These are phyloP conservation scores for Lecanosticta acicola DNA, from an alignment of 2,329 filamentous ascomycete species.

Conservation along the genomic window DNA sequence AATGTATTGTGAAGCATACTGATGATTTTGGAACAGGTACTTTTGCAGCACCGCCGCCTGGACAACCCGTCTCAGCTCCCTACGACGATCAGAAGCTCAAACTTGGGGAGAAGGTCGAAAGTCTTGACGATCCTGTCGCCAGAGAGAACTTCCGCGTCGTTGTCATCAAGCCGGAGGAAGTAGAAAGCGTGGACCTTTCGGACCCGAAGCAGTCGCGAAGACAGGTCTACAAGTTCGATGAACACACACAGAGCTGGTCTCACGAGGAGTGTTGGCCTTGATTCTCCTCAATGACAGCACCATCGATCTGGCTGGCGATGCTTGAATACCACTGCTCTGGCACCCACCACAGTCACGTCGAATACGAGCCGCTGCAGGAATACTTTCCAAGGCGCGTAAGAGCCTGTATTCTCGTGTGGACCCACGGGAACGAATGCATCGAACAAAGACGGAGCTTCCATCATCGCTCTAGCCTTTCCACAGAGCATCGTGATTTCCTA, in stretches of 20 bases:
- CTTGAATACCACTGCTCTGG: too few relatives aligned
- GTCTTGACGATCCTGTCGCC: constrained; percentile 64
- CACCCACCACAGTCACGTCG: too few relatives aligned
- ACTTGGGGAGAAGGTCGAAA: constrained; percentile 60
- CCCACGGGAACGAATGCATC: too few relatives aligned
- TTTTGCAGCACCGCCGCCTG: constrained; percentile 55
- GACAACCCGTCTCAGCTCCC: constrained; percentile 41
- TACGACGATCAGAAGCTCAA: constrained; percentile 41
- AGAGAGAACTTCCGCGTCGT: constrained; percentile 78
- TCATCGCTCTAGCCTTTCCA: too few relatives aligned
- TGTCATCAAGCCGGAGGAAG: constrained; percentile 72
- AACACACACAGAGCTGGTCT: constrained; percentile 55
- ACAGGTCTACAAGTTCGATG: constrained; percentile 61
- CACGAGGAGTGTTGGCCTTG: constrained; percentile 63
- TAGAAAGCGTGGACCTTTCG: constrained; percentile 68
- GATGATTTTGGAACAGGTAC: constrained; percentile 46
- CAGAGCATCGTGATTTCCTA: too few relatives aligned
- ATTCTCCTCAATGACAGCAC: not conserved
- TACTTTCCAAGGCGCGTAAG: too few relatives aligned
- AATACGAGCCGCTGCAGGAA: too few relatives aligned
- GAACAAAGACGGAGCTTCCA: too few relatives aligned
- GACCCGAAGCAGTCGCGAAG: constrained; percentile 59
- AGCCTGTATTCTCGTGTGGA: too few relatives aligned
- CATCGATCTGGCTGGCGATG: too few relatives aligned
- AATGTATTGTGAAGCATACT: not conserved